Evolutionary conservation across 2,329 filamentous ascomycete genomes (phyloP).

Genomic region (Xylariales sp.): DNA sequence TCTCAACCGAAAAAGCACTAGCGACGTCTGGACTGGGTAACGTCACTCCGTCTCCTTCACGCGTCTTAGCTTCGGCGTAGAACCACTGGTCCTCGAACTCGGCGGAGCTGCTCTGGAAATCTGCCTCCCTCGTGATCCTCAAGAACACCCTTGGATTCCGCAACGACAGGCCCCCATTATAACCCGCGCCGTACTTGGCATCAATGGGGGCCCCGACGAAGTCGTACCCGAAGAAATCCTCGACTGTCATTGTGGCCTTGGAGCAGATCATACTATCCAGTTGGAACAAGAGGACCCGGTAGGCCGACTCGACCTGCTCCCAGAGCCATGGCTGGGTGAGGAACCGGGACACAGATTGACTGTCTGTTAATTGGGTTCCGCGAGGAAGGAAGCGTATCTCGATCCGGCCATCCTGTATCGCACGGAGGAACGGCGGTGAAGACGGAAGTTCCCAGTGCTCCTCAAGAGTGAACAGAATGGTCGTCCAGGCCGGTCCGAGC

Average conservation of each 20-base stretch:
- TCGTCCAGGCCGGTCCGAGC: slow-evolving; percentile 28
- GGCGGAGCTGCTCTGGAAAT: background rate
- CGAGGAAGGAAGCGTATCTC: slow-evolving; percentile 25
- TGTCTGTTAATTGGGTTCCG: slow-evolving; percentile 18
- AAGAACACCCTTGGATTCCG: slow-evolving; percentile 10
- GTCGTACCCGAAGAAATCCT: slow-evolving; percentile 15
- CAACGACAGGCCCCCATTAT: slow-evolving; percentile 14
- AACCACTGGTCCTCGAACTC: slow-evolving; percentile 24
- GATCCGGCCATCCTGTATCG: slow-evolving; percentile 20
- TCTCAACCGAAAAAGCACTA: slow-evolving; percentile 21
- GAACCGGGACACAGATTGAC: slow-evolving; percentile 18
- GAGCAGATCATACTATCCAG: slow-evolving; percentile 14
- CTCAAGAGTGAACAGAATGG: slow-evolving; percentile 27
- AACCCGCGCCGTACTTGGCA: slow-evolving; percentile 7
- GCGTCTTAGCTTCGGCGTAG: slow-evolving; percentile 15
- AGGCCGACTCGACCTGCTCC: slow-evolving; percentile 12
- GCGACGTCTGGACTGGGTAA: slow-evolving; percentile 19
- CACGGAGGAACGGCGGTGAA: slow-evolving; percentile 23
- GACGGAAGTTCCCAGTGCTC: slow-evolving; percentile 12
- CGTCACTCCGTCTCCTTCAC: slow-evolving; percentile 13
- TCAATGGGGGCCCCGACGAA: slow-evolving; percentile 13
- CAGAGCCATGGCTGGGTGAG: slow-evolving; percentile 13
- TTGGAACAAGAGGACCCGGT: slow-evolving; percentile 14
- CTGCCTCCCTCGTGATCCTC: slow-evolving; percentile 5
- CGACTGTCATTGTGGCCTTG: slow-evolving; percentile 11